These are phyloP conservation scores for Alternaria gaisen DNA, from an alignment of 2,329 filamentous ascomycete species.

Conservation along the genomic window DNA sequence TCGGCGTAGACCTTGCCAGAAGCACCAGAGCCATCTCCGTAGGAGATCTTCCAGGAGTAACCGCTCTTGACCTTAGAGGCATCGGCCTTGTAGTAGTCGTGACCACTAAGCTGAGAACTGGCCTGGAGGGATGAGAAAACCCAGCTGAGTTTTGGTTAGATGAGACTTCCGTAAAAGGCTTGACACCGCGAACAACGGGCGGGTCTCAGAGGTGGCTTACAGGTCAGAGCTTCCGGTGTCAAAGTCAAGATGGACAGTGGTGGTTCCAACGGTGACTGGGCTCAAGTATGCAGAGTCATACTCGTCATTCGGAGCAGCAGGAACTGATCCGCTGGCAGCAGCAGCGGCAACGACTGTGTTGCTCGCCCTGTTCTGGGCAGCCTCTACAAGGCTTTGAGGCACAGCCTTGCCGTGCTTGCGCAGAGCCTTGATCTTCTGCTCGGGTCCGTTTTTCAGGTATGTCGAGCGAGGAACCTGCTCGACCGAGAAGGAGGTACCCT, in stretches of 20 bases:
- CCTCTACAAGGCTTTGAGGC: conserved; percentile 38
- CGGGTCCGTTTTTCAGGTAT: conserved; percentile 51
- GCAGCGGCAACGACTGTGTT: conserved; percentile 21
- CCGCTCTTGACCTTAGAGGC: conserved; percentile 58
- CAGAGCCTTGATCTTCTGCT: conserved; percentile 51
- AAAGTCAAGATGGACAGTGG: conserved; percentile 71
- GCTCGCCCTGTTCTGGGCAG: conserved; percentile 43
- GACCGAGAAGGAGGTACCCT: conserved; percentile 42
- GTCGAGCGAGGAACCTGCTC: conserved; percentile 41
- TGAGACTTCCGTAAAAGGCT: too few species aligned
- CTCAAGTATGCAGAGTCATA: conserved; percentile 45
- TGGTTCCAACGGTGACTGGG: conserved; percentile 70
- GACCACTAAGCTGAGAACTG: conserved; percentile 60
- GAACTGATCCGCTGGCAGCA: conserved; percentile 46
- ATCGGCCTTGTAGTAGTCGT: conserved; percentile 65
- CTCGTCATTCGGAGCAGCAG: conserved; percentile 53
- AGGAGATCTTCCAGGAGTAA: conserved; percentile 67
- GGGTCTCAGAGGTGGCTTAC: conserved; percentile 54
- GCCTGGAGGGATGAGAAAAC: conserved; percentile 70
- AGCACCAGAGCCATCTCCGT: conserved; percentile 72
- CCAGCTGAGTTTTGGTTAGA: conserved; percentile 60
- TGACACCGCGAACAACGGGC: not conserved
- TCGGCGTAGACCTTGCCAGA: conserved; percentile 72
- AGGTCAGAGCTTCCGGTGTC: conserved; percentile 76
- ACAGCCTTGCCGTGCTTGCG: conserved; percentile 50